Evolutionary conservation across 106 monocot species (phyloP).

Genomic region (Amphibolis antarctica): DNA sequence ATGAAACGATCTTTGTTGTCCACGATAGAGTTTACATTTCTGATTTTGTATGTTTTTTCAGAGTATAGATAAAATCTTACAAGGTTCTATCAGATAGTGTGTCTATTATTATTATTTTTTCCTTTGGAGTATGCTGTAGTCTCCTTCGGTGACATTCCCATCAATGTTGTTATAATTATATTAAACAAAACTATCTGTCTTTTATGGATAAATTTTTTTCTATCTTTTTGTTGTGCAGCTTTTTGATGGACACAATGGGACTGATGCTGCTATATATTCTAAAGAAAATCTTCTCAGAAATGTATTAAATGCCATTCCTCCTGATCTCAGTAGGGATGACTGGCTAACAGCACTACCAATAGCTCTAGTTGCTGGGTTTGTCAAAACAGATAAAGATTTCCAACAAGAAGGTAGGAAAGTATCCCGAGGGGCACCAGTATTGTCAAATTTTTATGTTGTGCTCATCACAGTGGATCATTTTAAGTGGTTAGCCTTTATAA

Average conservation of each 20-base stretch:
- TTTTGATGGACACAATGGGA: conserved; percentile 97
- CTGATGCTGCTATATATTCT: conserved; percentile 69
- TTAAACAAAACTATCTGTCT: not conserved
- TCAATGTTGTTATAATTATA: no score
- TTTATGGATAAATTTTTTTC: not conserved
- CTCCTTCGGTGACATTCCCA: no score
- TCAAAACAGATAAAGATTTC: conserved; percentile 97
- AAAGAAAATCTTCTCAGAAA: conserved; percentile 80
- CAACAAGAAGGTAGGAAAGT: conserved; percentile 47
- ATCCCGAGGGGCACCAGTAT: not conserved
- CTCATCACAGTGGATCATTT: not conserved
- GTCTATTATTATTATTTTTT: no score
- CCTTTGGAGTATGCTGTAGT: no score
- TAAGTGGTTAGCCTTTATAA: not conserved
- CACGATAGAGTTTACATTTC: no score
- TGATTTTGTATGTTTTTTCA: no score
- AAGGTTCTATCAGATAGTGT: no score
- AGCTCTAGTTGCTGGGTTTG: conserved; percentile 90
- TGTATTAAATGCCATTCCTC: conserved; percentile 70
- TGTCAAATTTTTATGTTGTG: not conserved
- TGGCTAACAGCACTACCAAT: conserved; percentile 89
- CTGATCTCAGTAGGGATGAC: conserved; percentile 70
- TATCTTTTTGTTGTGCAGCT: conserved; percentile 29
- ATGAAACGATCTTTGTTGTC: no score
- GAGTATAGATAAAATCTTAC: no score